A percentile compares a stretch with the other conserved stretches of the same genome.
phyloP scores from a whole-genome alignment of 352 stramenopile genomes.

The Phytophthora multivora region DNA sequence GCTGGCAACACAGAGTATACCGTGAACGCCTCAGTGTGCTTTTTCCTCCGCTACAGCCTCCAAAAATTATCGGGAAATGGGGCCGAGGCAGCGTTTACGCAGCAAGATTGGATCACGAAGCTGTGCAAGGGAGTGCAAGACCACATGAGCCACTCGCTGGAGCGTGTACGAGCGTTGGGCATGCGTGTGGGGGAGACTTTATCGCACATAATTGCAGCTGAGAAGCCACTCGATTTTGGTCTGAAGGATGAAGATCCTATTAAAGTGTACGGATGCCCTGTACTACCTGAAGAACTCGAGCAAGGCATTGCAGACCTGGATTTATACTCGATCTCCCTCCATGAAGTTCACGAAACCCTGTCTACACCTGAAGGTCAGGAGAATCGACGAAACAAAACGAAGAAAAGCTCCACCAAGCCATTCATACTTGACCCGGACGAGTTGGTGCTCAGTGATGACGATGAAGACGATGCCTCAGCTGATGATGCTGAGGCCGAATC shows the following conservation, averaged over 20 bases:
- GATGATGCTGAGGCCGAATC: conserved; percentile 25
- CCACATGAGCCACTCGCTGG: conserved; percentile 71
- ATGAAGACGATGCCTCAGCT: conserved; percentile 20
- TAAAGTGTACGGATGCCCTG: conserved; percentile 33
- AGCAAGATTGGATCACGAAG: conserved; percentile 65
- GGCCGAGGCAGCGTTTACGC: conserved; percentile 19
- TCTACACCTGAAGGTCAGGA: neutral
- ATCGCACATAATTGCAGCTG: conserved; percentile 59
- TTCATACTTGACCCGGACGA: conserved; percentile 62
- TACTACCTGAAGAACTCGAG: conserved; percentile 32
- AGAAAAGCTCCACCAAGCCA: conserved; percentile 23
- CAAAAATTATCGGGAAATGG: conserved; percentile 28
- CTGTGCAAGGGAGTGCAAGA: conserved; percentile 76
- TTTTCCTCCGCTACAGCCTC: conserved; percentile 73
- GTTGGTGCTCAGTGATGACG: conserved; percentile 61
- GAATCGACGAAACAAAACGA: conserved; percentile 11
- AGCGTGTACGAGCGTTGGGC: conserved; percentile 56
- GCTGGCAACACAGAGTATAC: conserved; percentile 51
- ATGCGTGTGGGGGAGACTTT: conserved; percentile 79
- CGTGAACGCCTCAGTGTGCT: conserved; percentile 59
- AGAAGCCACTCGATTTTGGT: conserved; percentile 69
- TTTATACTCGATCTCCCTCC: conserved; percentile 3
- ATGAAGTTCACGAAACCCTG: conserved; percentile 2
- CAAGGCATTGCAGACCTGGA: conserved; percentile 14
- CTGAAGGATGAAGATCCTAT: conserved; percentile 51